phyloP scores from a whole-genome alignment of 257 asterid species.

The Prunella vulgaris region DNA sequence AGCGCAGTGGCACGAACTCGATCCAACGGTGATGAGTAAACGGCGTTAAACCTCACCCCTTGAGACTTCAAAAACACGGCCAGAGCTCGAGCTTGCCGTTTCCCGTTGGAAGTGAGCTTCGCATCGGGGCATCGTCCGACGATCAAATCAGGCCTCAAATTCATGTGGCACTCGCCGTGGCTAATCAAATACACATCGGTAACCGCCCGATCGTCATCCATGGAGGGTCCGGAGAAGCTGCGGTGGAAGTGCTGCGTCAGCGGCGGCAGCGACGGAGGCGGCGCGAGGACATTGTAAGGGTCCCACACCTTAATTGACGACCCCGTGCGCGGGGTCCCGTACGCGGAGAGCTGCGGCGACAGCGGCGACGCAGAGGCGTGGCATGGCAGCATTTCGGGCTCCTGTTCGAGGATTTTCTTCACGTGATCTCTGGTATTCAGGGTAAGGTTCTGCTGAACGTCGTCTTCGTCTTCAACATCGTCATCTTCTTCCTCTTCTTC shows the following conservation, averaged over 20 bases:
- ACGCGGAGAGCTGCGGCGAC: slow-evolving; percentile 88
- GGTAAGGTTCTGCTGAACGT: slow-evolving; percentile 18
- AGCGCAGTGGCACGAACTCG: slow-evolving; percentile 80
- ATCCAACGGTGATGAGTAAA: slow-evolving; percentile 80
- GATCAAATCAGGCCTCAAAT: slow-evolving; percentile 88
- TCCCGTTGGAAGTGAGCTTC: slow-evolving; percentile 87
- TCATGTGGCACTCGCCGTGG: slow-evolving; percentile 93
- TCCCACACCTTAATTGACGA: slow-evolving; percentile 97
- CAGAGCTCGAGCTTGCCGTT: slow-evolving; percentile 88
- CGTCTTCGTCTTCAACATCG: slow-evolving; percentile 35
- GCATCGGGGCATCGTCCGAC: slow-evolving; percentile 89
- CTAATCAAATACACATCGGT: slow-evolving; percentile 75
- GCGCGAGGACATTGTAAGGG: slow-evolving; percentile 87
- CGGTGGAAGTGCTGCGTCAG: slow-evolving; percentile 52
- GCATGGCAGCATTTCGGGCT: slow-evolving; percentile 96
- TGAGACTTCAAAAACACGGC: slow-evolving; percentile 83
- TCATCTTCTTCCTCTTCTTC: slow-evolving; percentile 32
- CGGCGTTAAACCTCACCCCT: slow-evolving; percentile 70
- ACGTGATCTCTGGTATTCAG: slow-evolving; percentile 35
- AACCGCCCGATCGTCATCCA: slow-evolving; percentile 44
- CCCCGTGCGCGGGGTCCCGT: slow-evolving; percentile 76
- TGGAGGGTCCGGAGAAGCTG: slow-evolving; percentile 29
- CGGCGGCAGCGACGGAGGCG: slow-evolving; percentile 51
- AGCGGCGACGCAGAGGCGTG: slow-evolving; percentile 98
- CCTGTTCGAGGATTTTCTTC: slow-evolving; percentile 82